Evolutionary conservation across 2,329 filamentous ascomycete genomes (phyloP).

Genomic region (Hymenoscyphus scutula): DNA sequence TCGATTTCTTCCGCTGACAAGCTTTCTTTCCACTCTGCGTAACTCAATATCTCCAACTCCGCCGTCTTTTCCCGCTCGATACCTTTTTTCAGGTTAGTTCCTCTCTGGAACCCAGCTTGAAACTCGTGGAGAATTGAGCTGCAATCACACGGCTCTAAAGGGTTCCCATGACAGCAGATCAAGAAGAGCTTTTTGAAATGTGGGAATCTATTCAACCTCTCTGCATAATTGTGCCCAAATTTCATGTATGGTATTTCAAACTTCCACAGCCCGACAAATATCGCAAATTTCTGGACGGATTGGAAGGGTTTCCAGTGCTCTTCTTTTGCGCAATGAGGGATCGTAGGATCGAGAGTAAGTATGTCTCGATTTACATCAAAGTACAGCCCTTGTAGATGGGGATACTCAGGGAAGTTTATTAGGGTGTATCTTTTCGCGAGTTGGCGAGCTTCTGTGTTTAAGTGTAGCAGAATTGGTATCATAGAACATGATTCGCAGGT

Average conservation of each 20-base stretch:
- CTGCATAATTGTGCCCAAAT: background rate
- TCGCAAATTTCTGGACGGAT: background rate
- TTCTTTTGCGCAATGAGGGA: background rate
- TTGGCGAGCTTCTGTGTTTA: background rate
- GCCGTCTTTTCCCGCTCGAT: too few species aligned
- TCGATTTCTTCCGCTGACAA: too few species aligned
- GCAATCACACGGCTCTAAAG: too few species aligned
- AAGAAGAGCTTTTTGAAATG: background rate
- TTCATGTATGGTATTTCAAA: background rate
- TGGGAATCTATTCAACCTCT: background rate
- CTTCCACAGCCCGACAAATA: too few species aligned
- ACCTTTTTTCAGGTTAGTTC: too few species aligned
- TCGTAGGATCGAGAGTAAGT: background rate
- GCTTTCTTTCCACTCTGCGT: too few species aligned
- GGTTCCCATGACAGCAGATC: background rate
- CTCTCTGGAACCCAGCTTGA: too few species aligned
- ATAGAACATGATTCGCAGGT: background rate
- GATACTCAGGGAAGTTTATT: background rate
- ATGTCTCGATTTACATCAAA: background rate
- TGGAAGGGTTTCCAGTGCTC: background rate
- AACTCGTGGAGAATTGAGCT: too few species aligned
- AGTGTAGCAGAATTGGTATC: background rate
- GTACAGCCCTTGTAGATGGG: background rate
- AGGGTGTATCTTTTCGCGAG: background rate
- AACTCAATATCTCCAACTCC: too few species aligned